phyloP scores from a whole-genome alignment of 129 eudicot species.

The Flaveria sonorensis region DNA sequence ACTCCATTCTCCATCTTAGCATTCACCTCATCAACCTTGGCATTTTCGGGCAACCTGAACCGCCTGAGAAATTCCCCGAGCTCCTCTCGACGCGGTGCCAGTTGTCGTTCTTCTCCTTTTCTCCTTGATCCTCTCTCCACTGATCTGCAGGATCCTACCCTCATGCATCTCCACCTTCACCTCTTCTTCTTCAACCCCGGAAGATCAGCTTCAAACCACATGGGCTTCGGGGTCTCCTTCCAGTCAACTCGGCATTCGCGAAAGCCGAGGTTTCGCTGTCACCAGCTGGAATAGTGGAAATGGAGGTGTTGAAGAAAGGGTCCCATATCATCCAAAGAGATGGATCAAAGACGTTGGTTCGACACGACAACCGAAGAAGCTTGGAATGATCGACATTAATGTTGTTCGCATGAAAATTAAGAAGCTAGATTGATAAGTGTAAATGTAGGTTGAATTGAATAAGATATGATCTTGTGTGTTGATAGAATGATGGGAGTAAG shows the following conservation, averaged over 20 bases:
- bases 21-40: conserved; percentile 37
- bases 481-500: neutral
- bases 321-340: conserved; percentile 33
- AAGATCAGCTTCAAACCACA: conserved; percentile 43
- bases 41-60: conserved; percentile 45
- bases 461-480: neutral
- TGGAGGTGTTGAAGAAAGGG: conserved; percentile 29
- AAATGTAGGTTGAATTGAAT: conserved; percentile 5
- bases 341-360: conserved; percentile 44
- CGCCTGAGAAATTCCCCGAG: conserved; percentile 41
- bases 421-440: neutral
- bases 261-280: conserved; percentile 14
- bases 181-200: conserved; percentile 50
- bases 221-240: conserved; percentile 52
- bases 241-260: conserved; percentile 34
- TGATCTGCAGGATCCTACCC: conserved; percentile 40
- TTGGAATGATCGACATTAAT: conserved; percentile 57
- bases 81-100: conserved; percentile 47
- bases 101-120: conserved; percentile 42
- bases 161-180: conserved; percentile 49
- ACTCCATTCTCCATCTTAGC: conserved; percentile 55
- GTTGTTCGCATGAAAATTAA: neutral
- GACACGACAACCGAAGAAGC: conserved; percentile 43
- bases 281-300: neutral
- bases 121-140: conserved; percentile 42